phyloP scores from a whole-genome alignment of 164 flowering plant genomes.

The Tetracentron sinense region DNA sequence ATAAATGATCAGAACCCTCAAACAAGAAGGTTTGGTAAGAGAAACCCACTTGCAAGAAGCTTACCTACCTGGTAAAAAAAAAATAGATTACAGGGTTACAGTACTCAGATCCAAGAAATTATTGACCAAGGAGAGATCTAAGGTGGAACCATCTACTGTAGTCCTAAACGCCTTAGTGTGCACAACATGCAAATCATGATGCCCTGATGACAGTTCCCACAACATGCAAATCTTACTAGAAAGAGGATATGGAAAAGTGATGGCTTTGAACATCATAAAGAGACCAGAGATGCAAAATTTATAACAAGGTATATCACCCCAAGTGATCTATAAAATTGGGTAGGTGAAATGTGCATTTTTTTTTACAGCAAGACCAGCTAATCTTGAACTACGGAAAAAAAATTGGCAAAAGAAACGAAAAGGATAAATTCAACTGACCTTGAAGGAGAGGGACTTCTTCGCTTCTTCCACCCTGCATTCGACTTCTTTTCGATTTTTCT shows the following conservation, averaged over 20 bases:
- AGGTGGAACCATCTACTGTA: too few relatives aligned
- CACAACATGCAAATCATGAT: background rate
- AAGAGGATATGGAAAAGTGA: background rate
- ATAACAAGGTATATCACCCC: background rate
- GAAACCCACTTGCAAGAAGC: too few relatives aligned
- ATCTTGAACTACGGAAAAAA: background rate
- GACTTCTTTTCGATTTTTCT: conserved; percentile 70
- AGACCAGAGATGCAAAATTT: too few relatives aligned
- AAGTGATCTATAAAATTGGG: background rate
- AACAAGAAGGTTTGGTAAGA: too few relatives aligned
- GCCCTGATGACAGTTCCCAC: too few relatives aligned
- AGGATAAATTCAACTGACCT: conserved; percentile 61
- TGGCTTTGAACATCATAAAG: background rate
- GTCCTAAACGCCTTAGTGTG: too few relatives aligned
- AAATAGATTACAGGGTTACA: too few relatives aligned
- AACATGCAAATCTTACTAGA: background rate
- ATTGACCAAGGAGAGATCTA: too few relatives aligned
- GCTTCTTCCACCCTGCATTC: conserved; percentile 76
- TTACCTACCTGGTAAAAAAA: too few relatives aligned
- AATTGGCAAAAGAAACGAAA: conserved; percentile 1
- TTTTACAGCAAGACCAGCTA: background rate
- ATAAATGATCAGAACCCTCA: too few relatives aligned
- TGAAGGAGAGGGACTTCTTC: conserved; percentile 62
- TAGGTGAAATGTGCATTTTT: background rate
- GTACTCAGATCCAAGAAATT: too few relatives aligned